Evolutionary conservation across 2,329 filamentous ascomycete genomes (phyloP).

Genomic region (Tolypocladium cylindrosporum): DNA sequence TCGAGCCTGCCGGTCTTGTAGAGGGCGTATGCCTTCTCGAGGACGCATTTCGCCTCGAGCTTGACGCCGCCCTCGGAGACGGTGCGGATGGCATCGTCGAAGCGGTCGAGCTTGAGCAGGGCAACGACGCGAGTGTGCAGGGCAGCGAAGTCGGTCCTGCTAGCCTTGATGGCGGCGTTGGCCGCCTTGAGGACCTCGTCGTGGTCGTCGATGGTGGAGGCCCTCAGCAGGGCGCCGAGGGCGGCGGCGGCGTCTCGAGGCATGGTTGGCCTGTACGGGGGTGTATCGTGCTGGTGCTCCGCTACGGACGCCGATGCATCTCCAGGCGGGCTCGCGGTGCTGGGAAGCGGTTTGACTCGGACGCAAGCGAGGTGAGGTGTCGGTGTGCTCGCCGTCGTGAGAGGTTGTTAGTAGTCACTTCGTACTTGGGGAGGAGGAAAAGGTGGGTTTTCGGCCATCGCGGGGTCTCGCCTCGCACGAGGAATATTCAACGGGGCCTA

Average conservation of each 20-base stretch:
- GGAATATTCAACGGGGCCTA: not conserved
- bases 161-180: constrained; percentile 50
- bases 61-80: constrained; percentile 53
- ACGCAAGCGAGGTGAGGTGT: not conserved
- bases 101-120: constrained; percentile 73
- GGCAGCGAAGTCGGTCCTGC: constrained; percentile 48
- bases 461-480: not conserved
- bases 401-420: too few relatives aligned
- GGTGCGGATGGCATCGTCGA: constrained; percentile 62
- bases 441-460: not conserved
- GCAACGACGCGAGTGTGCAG: constrained; percentile 64
- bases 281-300: not conserved
- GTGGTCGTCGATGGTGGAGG: constrained; percentile 56
- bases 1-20: constrained; percentile 67
- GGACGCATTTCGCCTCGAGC: constrained; percentile 48
- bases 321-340: not conserved
- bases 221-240: constrained; percentile 44
- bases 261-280: constrained; percentile 15
- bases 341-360: not conserved
- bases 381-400: not conserved
- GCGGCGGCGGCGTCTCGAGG: constrained; percentile 36
- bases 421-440: too few relatives aligned
- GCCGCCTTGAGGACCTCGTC: constrained; percentile 59
- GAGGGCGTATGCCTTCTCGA: constrained; percentile 73
- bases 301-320: not conserved